Conservation (phyloP, 306 rosid genomes). For the Castanea sativa region DNA sequence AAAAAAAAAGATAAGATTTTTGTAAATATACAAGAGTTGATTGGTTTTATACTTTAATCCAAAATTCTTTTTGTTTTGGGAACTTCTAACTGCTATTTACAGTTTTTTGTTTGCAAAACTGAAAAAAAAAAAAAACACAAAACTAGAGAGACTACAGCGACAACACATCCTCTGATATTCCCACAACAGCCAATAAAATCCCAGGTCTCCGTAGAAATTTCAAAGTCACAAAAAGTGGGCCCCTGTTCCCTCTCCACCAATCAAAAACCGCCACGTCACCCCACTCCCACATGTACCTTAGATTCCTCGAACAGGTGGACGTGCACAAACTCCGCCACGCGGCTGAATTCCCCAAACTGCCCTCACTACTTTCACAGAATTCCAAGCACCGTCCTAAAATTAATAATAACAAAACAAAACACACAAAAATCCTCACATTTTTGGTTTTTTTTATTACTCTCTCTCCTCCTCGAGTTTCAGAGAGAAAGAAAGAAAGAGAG, state of each 20-base stretch:
- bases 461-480: conserved; percentile 23
- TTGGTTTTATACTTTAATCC: too few species aligned
- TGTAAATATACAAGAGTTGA: too few species aligned
- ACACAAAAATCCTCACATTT: background rate
- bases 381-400: conserved; percentile 8
- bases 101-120: background rate
- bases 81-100: too few species aligned
- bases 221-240: background rate
- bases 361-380: conserved; percentile 21
- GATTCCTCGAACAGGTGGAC: background rate
- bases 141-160: background rate
- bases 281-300: too few species aligned
- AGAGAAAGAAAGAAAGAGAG: conserved; percentile 1
- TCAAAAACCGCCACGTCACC: background rate
- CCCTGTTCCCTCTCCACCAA: background rate
- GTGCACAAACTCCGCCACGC: background rate
- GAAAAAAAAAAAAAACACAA: background rate
- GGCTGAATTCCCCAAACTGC: conserved; percentile 12
- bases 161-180: background rate
- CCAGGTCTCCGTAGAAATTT: background rate
- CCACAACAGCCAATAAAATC: background rate
- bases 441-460: background rate
- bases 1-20: too few species aligned
- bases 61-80: too few species aligned
- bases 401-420: background rate